phyloP scores from a whole-genome alignment of 2,329 filamentous ascomycete genomes.

The Fusarium fracticaudum region DNA sequence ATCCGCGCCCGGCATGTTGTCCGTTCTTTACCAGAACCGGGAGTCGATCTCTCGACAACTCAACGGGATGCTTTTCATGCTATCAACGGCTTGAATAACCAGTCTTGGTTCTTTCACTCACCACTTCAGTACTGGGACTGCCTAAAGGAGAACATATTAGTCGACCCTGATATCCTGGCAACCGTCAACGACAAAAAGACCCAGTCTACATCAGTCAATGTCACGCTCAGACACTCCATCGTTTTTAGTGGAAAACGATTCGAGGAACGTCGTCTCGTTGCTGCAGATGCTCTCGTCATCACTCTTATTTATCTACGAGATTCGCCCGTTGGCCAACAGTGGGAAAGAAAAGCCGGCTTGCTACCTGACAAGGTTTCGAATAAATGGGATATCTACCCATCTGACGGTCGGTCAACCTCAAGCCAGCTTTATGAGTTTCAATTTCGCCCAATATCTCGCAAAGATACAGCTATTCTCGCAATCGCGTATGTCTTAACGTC shows the following conservation, averaged over 20 bases:
- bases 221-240: constrained; percentile 79
- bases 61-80: constrained; percentile 67
- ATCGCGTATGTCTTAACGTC: constrained; percentile 72
- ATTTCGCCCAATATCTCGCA: constrained; percentile 75
- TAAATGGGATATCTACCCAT: constrained; percentile 73
- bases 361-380: constrained; percentile 60
- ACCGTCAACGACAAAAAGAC: constrained; percentile 75
- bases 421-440: constrained; percentile 81
- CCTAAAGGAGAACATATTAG: constrained; percentile 64
- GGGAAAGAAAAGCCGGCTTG: constrained; percentile 67
- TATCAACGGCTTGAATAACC: constrained; percentile 66
- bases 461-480: constrained; percentile 71
- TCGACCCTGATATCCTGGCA: constrained; percentile 69
- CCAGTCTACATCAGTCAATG: constrained; percentile 73
- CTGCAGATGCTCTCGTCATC: constrained; percentile 81
- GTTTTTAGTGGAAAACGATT: constrained; percentile 86
- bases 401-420: constrained; percentile 60
- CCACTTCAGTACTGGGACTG: constrained; percentile 84
- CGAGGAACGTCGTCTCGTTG: constrained; percentile 71
- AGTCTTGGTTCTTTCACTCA: constrained; percentile 84
- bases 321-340: constrained; percentile 70
- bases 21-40: constrained; percentile 43
- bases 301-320: constrained; percentile 76
- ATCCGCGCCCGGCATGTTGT: constrained; percentile 47
- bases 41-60: constrained; percentile 51